Evolutionary conservation across 1,284 basidiomycete genomes (phyloP), one percentile per base, ranked within the genome.

Genomic region (Pascua sp.): DNA sequence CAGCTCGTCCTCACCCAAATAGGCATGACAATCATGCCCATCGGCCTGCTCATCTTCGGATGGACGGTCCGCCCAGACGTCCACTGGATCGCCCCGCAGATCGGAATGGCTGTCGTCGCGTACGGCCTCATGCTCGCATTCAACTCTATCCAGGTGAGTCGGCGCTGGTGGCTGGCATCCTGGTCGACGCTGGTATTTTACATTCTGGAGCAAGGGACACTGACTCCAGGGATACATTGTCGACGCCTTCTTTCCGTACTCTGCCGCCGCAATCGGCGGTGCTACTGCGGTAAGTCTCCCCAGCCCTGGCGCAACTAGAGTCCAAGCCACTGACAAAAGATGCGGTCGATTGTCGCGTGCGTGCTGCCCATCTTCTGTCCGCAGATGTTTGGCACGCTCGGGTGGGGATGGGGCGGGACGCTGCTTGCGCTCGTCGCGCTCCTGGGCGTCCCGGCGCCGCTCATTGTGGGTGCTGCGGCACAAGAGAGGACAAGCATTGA

Each of bases 211-310:
- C 24, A 3, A 32, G 24, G 7, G 24, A 32, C 24, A 7, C 24
- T 42, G 41, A 42, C 50, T 4, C 10, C 51, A 75, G 42, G 67
- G 67, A 47, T 80, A 74, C 57, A 64, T 80, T 17, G 77, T 81
- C 7, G 80, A 81, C 60, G 75, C 74, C 7, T 79, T 79, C 53
- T 72, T 76, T 18, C 80, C 80, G 4, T 81, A 76, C 59, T 78
- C 77, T 4, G 80, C 80, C 0, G 76, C 77, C 1, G 79, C 75
- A 0, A 73, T 76, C 8, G 80, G 79, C 0, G 74, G 67, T 16
- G 78, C 75, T 0, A 74, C 71, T 10, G 68, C 67, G 13, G 71
- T 73, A 42, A 70, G 70, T 62, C 15, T n/a, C 16, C n/a, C n/a
- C n/a, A 46, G 10, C 7, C 10, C 24, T 9, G 15, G 24, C 10